Evolutionary conservation across 805 yeast species (phyloP), one percentile per base, ranked within the genome.

Genomic region (Wickerhamiella allomyrinae): DNA sequence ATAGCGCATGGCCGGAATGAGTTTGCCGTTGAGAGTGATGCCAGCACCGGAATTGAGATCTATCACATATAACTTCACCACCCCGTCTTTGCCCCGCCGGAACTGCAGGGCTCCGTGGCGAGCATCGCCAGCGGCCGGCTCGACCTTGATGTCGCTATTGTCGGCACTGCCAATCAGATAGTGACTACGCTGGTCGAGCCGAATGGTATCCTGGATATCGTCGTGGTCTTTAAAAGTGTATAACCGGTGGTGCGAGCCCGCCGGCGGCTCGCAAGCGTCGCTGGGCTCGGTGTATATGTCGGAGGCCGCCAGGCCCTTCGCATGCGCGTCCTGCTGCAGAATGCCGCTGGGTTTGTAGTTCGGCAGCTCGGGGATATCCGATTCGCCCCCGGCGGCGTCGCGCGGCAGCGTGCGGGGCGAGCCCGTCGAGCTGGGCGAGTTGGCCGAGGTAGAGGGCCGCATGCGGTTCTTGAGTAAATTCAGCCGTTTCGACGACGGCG

Each of bases 41-140:
- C 71, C 71, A 49, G 67, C 66, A 11, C 68, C 59, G 2, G 70
- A 65, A 13, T 63, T 65, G 21, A 69, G 49, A 44, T 68, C 73
- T 22, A 68, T 63, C 6, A 69, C 41, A 43, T 64, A 68, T 7
- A 65, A 63, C 15, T 52, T 49, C 14, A 54, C 40, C 36, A 11
- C 21, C 20, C 48, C 48, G 15, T 42, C 31, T 2, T 27, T 17
- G 24, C 29, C 13, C 22, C 24, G 14, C 34, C 67, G 53, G 45
- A 64, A 68, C 43, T 69, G 73, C 5, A 69, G 53, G 0, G 60
- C 72, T 17, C 71, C 70, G 43, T 68, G 74, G 46, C 67, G 70
- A 52, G 36, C 29, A 2, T 19, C 34, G 3, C 22, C 34, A 11
- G 31, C 11, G 17, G 21, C 31, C 17, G 22, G 42, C 4, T 29